Conservation (phyloP, 805 yeast genomes). For the Blastobotrys attinorum region DNA sequence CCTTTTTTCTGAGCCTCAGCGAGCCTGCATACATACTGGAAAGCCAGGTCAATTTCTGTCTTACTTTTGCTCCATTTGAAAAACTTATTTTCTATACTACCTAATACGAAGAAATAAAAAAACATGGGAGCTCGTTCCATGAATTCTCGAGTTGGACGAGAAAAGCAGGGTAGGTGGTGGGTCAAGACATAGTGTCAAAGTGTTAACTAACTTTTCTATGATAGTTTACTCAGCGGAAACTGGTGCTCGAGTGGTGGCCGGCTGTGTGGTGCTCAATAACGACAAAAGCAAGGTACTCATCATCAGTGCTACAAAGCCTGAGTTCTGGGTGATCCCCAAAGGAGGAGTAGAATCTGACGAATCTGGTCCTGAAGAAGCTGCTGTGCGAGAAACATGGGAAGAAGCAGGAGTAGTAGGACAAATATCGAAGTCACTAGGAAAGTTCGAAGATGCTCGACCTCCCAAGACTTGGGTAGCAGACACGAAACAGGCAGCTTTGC, state of each 20-base stretch:
- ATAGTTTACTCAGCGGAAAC: constrained; percentile 43
- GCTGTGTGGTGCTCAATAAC: constrained; percentile 67
- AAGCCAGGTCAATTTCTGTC: no score
- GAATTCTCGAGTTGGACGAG: constrained; percentile 32
- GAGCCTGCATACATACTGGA: no score
- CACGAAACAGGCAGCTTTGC: constrained; percentile 16
- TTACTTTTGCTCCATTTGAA: no score
- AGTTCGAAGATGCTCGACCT: constrained; percentile 54
- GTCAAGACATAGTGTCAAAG: constrained; percentile 8
- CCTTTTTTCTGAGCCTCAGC: no score
- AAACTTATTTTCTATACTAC: no score
- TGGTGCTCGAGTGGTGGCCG: constrained; percentile 89
- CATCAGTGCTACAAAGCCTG: constrained; percentile 58
- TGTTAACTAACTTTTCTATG: neutral
- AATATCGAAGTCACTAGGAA: constrained; percentile 49
- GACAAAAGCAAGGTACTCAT: constrained; percentile 58
- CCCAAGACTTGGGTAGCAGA: constrained; percentile 36
- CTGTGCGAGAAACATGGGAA: constrained; percentile 93
- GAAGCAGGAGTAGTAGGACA: constrained; percentile 86
- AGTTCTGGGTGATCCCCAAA: constrained; percentile 85
- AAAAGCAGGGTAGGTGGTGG: constrained; percentile 25
- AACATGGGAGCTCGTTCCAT: constrained; percentile 17
- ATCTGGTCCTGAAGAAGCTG: constrained; percentile 39
- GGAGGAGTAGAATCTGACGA: constrained; percentile 92
- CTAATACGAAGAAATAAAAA: no score